Evolutionary conservation across 345 rosid genomes (phyloP), one percentile per base, ranked within the genome.

Genomic region (Physaria fendleri): DNA sequence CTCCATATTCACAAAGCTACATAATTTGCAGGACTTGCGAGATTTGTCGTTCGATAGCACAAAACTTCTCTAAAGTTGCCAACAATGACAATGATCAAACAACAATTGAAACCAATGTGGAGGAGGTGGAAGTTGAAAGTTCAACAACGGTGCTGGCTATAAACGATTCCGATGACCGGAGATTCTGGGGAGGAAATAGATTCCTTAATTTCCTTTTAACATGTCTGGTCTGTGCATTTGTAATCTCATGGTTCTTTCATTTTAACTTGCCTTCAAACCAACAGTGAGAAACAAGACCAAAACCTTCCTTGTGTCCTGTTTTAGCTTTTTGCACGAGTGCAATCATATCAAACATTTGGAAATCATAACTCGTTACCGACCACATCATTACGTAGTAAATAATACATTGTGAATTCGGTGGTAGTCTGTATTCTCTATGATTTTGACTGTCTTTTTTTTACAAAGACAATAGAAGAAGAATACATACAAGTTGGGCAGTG

Each of bases 121-220:
- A 49, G 5, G 69, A 64, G 28, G 65, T 56, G 21, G 96, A 79
- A 46, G 33, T 76, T 0, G 72, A 52, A 32, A 63, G 56, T 17
- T 2, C 42, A 48, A 6, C 61, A 2, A 51, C 56, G 9, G 65
- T 54, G 56, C 60, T 64, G 48, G 60, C 71, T 15, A 4, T 22
- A 9, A 22, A 0, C 0, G 66, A 65, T 35, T 50, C 84, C 16
- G 97, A 87, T 48, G 63, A 80, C 23, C 83, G 52, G 73, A 78
- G 79, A 79, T 78, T 87, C 68, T 93, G 94, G 88, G 83, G 78
- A 15, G 95, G 91, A 54, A 90, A 88, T 35, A 88, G 74, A 25
- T 64, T 71, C 23, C 60, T 71, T 13, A 71, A 71, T 23, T 71
- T 64, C 14, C 65, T 71, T 17, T 62, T 71, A 24, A 51, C 74